Evolutionary conservation across 805 yeast species (phyloP).

Genomic region (Candida chauliodis): DNA sequence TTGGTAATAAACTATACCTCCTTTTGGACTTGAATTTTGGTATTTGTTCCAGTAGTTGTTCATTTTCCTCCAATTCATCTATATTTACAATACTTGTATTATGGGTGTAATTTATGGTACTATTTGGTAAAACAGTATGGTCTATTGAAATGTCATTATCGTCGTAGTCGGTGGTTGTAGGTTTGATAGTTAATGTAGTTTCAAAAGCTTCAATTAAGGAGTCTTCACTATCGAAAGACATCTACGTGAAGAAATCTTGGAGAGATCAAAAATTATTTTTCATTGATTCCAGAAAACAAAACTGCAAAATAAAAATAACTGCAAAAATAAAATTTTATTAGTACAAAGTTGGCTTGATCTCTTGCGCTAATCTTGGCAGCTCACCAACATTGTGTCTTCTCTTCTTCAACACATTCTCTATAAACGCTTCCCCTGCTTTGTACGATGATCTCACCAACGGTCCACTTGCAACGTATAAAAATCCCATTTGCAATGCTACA

Average conservation of each 20-base stretch:
- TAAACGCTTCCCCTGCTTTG: conserved; percentile 97
- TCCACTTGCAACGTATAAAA: conserved; percentile 94
- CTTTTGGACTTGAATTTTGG: conserved; percentile 34
- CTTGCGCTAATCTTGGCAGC: conserved; percentile 28
- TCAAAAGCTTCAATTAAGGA: conserved; percentile 42
- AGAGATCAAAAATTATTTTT: too few relatives aligned
- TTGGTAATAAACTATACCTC: conserved; percentile 27
- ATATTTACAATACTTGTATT: conserved; percentile 32
- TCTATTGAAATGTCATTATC: conserved; percentile 34
- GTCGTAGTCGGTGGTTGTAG: conserved; percentile 34
- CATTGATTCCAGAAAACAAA: too few relatives aligned
- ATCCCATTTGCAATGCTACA: conserved; percentile 82
- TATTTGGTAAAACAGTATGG: conserved; percentile 30
- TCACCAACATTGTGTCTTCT: conserved; percentile 54
- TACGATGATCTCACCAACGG: conserved; percentile 95
- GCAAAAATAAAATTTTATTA: too few relatives aligned
- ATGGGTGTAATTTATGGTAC: conserved; percentile 24
- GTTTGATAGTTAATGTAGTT: conserved; percentile 40
- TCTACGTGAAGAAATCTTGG: too few relatives aligned
- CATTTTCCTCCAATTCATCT: conserved; percentile 34
- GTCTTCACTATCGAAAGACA: conserved; percentile 23
- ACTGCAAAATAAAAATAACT: too few relatives aligned
- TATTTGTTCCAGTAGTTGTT: conserved; percentile 30
- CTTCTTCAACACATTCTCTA: conserved; percentile 86
- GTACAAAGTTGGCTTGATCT: conserved; percentile 14